These are phyloP conservation scores for Chrysoporthe deuterocubensis DNA, from an alignment of 2,329 filamentous ascomycete genomes.

Conservation along the genomic window DNA sequence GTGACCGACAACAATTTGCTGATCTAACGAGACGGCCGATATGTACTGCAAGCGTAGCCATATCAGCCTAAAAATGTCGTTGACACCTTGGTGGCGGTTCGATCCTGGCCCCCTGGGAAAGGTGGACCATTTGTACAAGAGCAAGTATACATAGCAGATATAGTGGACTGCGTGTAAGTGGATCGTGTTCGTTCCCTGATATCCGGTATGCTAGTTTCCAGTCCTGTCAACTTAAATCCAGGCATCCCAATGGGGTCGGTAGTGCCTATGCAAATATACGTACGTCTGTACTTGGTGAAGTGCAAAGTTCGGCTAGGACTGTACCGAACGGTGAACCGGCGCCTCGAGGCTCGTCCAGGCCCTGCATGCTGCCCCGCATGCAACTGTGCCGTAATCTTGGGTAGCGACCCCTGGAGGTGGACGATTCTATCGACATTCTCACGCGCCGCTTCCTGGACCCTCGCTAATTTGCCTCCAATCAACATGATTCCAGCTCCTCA, in stretches of 20 bases:
- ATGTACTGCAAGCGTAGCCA: too few species aligned
- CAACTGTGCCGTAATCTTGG: neutral
- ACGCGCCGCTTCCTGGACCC: neutral
- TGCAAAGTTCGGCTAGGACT: conserved; percentile 15
- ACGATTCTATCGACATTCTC: neutral
- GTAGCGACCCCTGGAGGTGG: neutral
- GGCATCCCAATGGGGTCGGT: neutral
- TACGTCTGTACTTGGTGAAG: neutral
- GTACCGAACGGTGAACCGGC: conserved; percentile 1
- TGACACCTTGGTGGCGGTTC: too few species aligned
- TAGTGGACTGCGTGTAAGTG: too few species aligned
- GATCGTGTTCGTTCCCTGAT: too few species aligned
- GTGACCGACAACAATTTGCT: too few species aligned
- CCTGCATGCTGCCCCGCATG: neutral
- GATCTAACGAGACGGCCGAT: too few species aligned
- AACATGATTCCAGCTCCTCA: neutral
- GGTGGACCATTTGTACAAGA: too few species aligned
- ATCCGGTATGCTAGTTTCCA: too few species aligned
- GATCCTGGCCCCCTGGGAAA: too few species aligned
- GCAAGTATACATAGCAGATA: too few species aligned
- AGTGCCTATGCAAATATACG: neutral
- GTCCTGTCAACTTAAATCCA: too few species aligned
- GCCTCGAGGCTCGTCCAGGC: neutral
- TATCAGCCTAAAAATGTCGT: too few species aligned
- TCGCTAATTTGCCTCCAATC: conserved; percentile 28